phyloP scores from a whole-genome alignment of 1,284 basidiomycete genomes.

The Anthracocystis setariae region DNA sequence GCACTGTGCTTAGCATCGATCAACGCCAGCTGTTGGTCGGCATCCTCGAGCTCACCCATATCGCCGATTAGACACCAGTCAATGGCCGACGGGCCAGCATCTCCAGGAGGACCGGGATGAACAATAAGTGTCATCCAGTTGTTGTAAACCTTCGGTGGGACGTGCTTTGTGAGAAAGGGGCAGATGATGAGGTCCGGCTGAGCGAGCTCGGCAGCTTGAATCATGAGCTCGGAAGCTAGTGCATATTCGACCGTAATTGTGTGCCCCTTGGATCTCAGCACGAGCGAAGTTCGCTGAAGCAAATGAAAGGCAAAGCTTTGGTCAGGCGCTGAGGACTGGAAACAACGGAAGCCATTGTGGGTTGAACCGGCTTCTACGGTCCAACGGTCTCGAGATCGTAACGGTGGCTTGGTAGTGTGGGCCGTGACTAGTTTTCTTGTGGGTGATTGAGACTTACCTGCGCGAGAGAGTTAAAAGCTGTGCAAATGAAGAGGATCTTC shows the following conservation, averaged over 20 bases:
- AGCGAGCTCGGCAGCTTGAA: constrained; percentile 66
- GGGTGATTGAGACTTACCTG: constrained; percentile 19
- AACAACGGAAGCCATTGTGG: not conserved
- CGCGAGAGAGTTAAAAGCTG: constrained; percentile 69
- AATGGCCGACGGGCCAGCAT: constrained; percentile 70
- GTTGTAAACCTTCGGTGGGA: constrained; percentile 68
- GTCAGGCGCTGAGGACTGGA: not conserved
- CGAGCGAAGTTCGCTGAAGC: constrained; percentile 58
- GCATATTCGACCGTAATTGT: constrained; percentile 69
- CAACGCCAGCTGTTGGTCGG: constrained; percentile 61
- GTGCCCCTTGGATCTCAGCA: constrained; percentile 67
- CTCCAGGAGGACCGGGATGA: constrained; percentile 71
- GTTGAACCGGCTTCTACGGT: not conserved
- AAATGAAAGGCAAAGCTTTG: not conserved
- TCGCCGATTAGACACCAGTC: constrained; percentile 71
- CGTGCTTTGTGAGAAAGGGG: constrained; percentile 70
- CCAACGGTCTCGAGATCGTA: not conserved
- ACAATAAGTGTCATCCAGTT: constrained; percentile 70
- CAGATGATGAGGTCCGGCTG: constrained; percentile 69
- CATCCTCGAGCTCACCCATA: constrained; percentile 64
- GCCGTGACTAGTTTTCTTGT: no score
- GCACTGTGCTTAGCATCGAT: constrained; percentile 57
- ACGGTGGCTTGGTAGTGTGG: no score
- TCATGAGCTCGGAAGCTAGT: constrained; percentile 68
- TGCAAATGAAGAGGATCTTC: constrained; percentile 69